Conservation (phyloP, 306 rosid genomes). For the Pachyrhizus erosus region DNA sequence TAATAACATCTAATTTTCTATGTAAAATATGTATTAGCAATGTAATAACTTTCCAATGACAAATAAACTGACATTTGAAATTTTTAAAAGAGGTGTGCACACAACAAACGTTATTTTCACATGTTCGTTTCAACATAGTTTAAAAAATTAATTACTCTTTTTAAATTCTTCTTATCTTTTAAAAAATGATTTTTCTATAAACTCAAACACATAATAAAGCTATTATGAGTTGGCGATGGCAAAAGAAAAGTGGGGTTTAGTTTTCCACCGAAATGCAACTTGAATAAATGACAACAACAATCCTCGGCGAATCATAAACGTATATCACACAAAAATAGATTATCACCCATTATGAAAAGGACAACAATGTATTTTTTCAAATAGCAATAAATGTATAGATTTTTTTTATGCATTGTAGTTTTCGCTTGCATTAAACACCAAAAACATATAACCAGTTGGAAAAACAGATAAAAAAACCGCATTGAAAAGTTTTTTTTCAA, state of each 20-base stretch:
- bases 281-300: conserved; percentile 36
- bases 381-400: not conserved
- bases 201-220: not conserved
- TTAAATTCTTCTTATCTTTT: not conserved
- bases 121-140: not conserved
- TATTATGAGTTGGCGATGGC: conserved; percentile 4
- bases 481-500: not conserved
- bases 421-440: not conserved
- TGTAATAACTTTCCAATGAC: not conserved
- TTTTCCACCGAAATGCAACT: conserved; percentile 17
- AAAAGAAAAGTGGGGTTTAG: not conserved
- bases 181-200: not conserved
- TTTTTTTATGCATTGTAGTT: not conserved
- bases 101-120: not conserved
- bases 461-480: not conserved
- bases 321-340: conserved; percentile 7
- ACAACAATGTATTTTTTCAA: conserved; percentile 15
- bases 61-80: not conserved
- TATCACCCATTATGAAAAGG: conserved; percentile 28
- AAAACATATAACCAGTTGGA: not conserved
- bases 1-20: not conserved
- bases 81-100: not conserved
- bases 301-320: not conserved
- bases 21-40: not conserved
- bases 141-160: not conserved